These are phyloP conservation scores for Ophiostoma australiae DNA, from an alignment of 2,329 filamentous ascomycete genomes.

Conservation along the genomic window DNA sequence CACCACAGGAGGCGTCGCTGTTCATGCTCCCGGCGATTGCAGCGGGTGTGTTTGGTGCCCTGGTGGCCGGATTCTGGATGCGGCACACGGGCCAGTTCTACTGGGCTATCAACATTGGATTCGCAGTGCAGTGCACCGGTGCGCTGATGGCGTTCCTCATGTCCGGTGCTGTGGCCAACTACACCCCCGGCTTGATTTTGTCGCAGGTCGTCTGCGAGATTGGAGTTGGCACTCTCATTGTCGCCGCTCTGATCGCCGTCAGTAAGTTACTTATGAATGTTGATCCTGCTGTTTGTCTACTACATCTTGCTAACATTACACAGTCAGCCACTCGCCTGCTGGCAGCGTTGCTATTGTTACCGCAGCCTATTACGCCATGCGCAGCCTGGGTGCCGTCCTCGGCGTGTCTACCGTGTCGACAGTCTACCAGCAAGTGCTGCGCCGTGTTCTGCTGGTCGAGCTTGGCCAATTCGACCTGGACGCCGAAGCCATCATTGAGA, in stretches of 20 bases:
- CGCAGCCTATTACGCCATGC: background rate
- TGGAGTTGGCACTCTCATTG: background rate
- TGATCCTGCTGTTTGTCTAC: background rate
- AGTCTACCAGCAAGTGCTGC: conserved; percentile 7
- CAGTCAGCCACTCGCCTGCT: background rate
- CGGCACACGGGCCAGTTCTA: conserved; percentile 12
- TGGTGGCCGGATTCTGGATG: conserved; percentile 1
- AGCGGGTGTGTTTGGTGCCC: background rate
- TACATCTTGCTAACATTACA: background rate
- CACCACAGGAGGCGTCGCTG: conserved; percentile 8
- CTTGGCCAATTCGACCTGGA: conserved; percentile 5
- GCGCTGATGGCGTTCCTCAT: conserved; percentile 6
- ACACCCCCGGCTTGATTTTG: background rate
- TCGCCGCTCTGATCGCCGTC: conserved; percentile 10
- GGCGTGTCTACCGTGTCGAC: background rate
- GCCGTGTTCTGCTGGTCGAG: conserved; percentile 4
- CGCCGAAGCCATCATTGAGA: background rate
- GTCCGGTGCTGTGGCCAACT: background rate
- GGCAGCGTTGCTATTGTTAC: conserved; percentile 3
- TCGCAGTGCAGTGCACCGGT: background rate
- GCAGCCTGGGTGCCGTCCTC: conserved; percentile 4
- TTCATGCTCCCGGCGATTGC: conserved; percentile 4
- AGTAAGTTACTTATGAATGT: background rate
- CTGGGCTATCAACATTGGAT: conserved; percentile 1
- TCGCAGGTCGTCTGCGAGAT: conserved; percentile 3